Evolutionary conservation across 768 basidiomycete genomes (phyloP), one percentile per base, ranked within the genome.

Genomic region (Amanita subjunquillea): DNA sequence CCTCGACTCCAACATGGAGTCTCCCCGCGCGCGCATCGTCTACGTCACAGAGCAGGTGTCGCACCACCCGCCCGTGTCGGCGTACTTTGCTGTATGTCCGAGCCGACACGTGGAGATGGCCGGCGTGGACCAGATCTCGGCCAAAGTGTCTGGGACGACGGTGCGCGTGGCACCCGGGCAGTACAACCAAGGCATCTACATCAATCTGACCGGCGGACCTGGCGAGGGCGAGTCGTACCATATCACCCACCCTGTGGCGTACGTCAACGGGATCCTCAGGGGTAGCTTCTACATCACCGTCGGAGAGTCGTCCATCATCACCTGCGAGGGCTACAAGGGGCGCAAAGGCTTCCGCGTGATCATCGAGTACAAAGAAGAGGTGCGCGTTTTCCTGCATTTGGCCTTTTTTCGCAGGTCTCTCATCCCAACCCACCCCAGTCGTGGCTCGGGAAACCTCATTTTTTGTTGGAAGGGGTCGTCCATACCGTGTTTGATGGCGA

Each of bases 281-380:
- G 95, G 93, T 0, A 85, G 80, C 60, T 93, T 94, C 67, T 99
- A 97, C 61, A 80, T 91, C 43, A 96, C 92, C 0, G 79, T 96
- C 42, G 70, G 77, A 39, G 91, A 92, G 53, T 79, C 82, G 40
- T 85, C 82, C 6, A 79, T 87, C 48, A 80, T 95, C 59, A 92
- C 90, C 30, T 92, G 90, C 65, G 74, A 74, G 17, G 86, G 88
- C 4, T 37, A 42, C 27, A 46, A 53, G n/a, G 51, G 51, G 23
- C 36, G 76, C 56, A 79, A 77, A 62, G 44, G 51, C 2, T 82
- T 88, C 59, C 76, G 94, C 55, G 76, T 91, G 3, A 76, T 98
- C 58, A 80, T 96, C 53, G 91, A 94, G 61, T 98, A 95, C 71
- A 93, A 92, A 69, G 96, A 99, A 63, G 94, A 99, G 82, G 89